Conservation (phyloP, 805 yeast genomes). For the Saturnispora hagleri region DNA sequence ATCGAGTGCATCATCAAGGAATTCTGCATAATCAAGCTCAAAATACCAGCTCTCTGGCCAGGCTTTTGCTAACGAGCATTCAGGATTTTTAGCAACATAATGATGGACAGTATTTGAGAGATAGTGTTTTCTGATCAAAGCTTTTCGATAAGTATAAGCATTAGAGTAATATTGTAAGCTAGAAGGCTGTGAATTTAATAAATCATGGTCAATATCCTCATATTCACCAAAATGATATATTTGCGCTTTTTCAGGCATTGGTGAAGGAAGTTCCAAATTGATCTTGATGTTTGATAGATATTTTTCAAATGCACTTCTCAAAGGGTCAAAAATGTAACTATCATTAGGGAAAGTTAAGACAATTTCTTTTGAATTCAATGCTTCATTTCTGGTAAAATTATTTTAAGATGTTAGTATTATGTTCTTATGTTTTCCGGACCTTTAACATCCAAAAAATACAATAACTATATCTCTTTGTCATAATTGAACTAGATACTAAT, state of each 20-base stretch:
- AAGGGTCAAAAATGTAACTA: constrained; percentile 36
- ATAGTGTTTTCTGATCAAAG: constrained; percentile 82
- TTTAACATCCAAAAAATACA: not conserved
- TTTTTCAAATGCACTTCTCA: constrained; percentile 29
- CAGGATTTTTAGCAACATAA: constrained; percentile 66
- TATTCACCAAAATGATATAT: constrained; percentile 81
- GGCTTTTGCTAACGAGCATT: constrained; percentile 46
- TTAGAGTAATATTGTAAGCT: constrained; percentile 52
- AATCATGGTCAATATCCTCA: constrained; percentile 77
- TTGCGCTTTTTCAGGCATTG: constrained; percentile 19
- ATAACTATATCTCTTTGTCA: too few species aligned
- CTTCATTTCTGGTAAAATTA: not conserved
- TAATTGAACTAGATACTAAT: not conserved
- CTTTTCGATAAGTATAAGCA: constrained; percentile 83
- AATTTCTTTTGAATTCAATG: not conserved
- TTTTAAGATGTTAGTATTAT: not conserved
- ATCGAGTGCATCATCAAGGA: constrained; percentile 86
- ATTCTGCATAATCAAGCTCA: constrained; percentile 93
- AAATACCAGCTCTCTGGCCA: constrained; percentile 70
- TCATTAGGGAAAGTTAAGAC: constrained; percentile 32
- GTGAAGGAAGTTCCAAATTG: constrained; percentile 5
- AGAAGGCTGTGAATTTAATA: constrained; percentile 26
- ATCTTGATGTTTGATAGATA: constrained; percentile 8
- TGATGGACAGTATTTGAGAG: constrained; percentile 76
- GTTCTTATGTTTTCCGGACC: not conserved